Evolutionary conservation across 2,329 filamentous ascomycete species (phyloP).

Genomic region (Exophiala sp.): DNA sequence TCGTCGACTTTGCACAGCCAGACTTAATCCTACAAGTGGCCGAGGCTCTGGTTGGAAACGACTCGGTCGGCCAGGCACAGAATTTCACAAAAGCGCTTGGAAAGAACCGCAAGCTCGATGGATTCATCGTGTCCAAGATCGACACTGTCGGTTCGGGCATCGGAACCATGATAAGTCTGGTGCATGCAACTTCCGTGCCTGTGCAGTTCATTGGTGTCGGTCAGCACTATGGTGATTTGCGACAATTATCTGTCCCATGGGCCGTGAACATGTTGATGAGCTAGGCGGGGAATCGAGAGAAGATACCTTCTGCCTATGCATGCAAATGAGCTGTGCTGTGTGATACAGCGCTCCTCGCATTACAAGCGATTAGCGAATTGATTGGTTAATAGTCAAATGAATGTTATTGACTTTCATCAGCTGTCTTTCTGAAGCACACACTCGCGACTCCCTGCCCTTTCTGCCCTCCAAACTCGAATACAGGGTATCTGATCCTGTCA

Average conservation of each 20-base stretch:
- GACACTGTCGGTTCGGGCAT: slow-evolving; percentile 99
- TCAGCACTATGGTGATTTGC: slow-evolving; percentile 64
- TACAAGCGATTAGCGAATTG: background rate
- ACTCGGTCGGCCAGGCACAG: slow-evolving; percentile 89
- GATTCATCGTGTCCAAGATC: slow-evolving; percentile 97
- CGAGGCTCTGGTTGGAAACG: slow-evolving; percentile 88
- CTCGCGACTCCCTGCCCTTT: slow-evolving; percentile 88
- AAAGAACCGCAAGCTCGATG: slow-evolving; percentile 73
- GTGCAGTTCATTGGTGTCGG: slow-evolving; percentile 83
- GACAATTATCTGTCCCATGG: slow-evolving; percentile 62
- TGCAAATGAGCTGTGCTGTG: too few relatives aligned
- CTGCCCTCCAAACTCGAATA: slow-evolving; percentile 83
- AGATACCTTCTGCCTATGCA: background rate
- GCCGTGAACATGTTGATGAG: slow-evolving; percentile 50
- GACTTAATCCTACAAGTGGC: slow-evolving; percentile 99
- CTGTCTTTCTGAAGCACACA: slow-evolving; percentile 67
- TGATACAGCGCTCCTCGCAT: too few relatives aligned
- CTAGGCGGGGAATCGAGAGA: background rate
- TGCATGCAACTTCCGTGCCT: slow-evolving; percentile 94
- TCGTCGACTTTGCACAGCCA: slow-evolving; percentile 90
- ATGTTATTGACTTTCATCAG: background rate
- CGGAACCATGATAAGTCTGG: slow-evolving; percentile 89
- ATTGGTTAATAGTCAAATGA: background rate
- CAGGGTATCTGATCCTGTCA: slow-evolving; percentile 72
- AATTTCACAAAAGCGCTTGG: slow-evolving; percentile 97